These are phyloP conservation scores for Candida dajiaensis DNA, from an alignment of 805 yeast genomes.

Conservation along the genomic window DNA sequence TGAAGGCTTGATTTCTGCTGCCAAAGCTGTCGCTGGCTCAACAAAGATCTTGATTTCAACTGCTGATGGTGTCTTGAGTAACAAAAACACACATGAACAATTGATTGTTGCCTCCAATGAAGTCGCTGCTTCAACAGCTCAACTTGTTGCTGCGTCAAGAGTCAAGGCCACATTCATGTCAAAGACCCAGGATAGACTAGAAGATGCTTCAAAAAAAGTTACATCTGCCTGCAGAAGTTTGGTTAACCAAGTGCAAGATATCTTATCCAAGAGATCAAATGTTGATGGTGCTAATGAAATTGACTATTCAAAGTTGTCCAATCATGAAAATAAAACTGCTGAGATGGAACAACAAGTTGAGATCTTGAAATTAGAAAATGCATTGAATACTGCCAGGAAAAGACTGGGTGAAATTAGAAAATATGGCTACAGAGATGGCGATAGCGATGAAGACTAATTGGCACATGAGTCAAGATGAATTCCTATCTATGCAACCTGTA, in stretches of 20 bases:
- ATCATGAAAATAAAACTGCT: conserved; percentile 76
- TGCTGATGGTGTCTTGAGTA: conserved; percentile 77
- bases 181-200: conserved; percentile 68
- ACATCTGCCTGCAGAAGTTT: conserved; percentile 70
- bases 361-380: conserved; percentile 75
- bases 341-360: conserved; percentile 95
- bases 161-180: conserved; percentile 78
- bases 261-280: conserved; percentile 34
- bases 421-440: conserved; percentile 62
- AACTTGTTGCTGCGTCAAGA: conserved; percentile 85
- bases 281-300: conserved; percentile 34
- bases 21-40: conserved; percentile 78
- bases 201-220: conserved; percentile 61
- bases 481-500: neutral
- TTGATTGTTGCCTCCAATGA: conserved; percentile 87
- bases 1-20: conserved; percentile 86
- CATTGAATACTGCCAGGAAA: conserved; percentile 66
- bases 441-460: conserved; percentile 43
- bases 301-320: conserved; percentile 63
- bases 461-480: neutral
- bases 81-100: conserved; percentile 67
- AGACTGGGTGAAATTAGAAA: conserved; percentile 81
- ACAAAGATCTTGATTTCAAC: conserved; percentile 76
- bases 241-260: conserved; percentile 62
- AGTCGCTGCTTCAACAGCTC: conserved; percentile 90